These are phyloP conservation scores for Botrytis elliptica DNA, from an alignment of 2,329 filamentous ascomycete species.

Conservation along the genomic window DNA sequence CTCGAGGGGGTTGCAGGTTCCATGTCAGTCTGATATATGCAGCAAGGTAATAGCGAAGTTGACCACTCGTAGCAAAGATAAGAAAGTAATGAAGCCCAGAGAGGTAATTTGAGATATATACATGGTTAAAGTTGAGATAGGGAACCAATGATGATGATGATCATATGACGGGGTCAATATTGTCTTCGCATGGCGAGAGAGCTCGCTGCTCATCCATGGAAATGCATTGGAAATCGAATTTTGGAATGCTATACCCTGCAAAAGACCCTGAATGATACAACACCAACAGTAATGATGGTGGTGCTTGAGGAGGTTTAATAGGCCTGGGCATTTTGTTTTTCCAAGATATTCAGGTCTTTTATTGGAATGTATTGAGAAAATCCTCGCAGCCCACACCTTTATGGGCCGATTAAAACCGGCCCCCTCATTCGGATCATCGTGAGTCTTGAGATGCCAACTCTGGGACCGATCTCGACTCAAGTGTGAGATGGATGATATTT, in stretches of 20 bases:
- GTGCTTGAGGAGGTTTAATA: neutral
- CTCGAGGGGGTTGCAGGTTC: neutral
- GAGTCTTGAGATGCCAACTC: neutral
- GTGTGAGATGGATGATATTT: neutral
- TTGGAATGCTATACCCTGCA: neutral
- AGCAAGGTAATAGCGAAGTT: neutral
- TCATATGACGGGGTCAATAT: slow-evolving; percentile 2
- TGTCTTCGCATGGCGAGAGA: neutral
- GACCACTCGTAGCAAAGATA: neutral
- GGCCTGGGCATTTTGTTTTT: neutral
- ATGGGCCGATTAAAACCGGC: neutral
- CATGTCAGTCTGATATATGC: slow-evolving; percentile 1
- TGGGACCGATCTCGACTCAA: neutral
- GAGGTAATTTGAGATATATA: neutral
- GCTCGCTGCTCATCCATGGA: neutral
- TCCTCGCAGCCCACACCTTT: neutral
- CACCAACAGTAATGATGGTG: neutral
- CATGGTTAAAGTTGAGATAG: neutral
- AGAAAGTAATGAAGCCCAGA: neutral
- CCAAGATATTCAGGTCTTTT: neutral
- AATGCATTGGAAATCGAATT: neutral
- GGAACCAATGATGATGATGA: neutral
- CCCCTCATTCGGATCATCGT: neutral
- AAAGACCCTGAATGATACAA: neutral
- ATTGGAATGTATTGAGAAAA: neutral